Evolutionary conservation across 345 rosid species (phyloP), one percentile per base, ranked within the genome.

Genomic region (Moricandia arvensis): DNA sequence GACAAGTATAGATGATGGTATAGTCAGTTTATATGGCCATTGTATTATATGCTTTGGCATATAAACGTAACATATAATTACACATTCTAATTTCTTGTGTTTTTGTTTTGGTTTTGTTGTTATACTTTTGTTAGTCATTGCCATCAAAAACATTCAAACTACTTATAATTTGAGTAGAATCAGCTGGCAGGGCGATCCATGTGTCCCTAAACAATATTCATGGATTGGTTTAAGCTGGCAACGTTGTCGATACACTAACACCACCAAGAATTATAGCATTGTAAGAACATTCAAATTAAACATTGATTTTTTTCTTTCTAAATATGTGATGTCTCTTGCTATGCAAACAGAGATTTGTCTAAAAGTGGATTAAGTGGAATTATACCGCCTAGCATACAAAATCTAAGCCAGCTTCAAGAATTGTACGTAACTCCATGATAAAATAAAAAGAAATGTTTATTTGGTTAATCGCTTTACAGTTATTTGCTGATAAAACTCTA

Each of bases 121-220:
- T 7, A 18, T 55, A 55, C 21, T 18, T 37, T 41, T 37, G n/a
- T 8, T 8, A 77, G 93, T 73, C 60, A 57, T 72, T 70, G 87
- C 90, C 1, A 68, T 88, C 6, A 76, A 21, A 53, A 70, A 59
- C n/a, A 82, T 86, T 37, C 82, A 82, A 62, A 37, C 84, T 12
- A 37, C 60, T 1, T 83, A 85, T 26, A 54, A 69, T 12, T 33
- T 83, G 68, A 45, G 31, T 27, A 66, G 59, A 68, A 68, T 34
- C 51, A 59, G 65, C 47, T 86, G 85, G 89, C 85, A 84, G 47
- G 89, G 89, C 3, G 87, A 86, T 80, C 86, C 87, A 53, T 80
- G 85, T 30, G 57, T 63, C n/a, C 83, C 83, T n/a, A 51, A 26
- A 30, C 69, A 11, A 5, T 63, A 63, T 15, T 0, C 2, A 7